Evolutionary conservation across 805 yeast species (phyloP).

Genomic region (Wickerhamomyces ciferrii): DNA sequence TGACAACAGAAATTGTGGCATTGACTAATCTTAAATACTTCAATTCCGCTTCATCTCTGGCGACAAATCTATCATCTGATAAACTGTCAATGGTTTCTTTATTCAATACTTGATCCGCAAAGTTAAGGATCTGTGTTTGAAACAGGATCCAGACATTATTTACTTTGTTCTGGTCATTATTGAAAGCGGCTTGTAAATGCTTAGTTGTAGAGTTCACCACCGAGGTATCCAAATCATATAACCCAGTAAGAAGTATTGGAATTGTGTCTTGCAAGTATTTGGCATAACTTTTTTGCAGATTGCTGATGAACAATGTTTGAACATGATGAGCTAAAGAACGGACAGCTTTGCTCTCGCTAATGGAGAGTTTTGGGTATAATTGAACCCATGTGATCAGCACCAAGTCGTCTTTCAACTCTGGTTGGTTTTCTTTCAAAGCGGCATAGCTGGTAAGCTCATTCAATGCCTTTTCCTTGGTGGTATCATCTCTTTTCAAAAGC

Average conservation of each 20-base stretch:
- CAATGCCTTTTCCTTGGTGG: constrained; percentile 81
- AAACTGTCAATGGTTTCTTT: constrained; percentile 58
- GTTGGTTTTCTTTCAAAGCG: constrained; percentile 11
- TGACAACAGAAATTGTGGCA: constrained; percentile 44
- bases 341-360: constrained; percentile 64
- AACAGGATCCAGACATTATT: constrained; percentile 59
- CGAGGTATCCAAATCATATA: constrained; percentile 61
- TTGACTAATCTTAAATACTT: constrained; percentile 58
- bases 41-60: constrained; percentile 57
- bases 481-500: constrained; percentile 69
- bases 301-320: constrained; percentile 48
- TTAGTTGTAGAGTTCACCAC: constrained; percentile 47
- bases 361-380: constrained; percentile 71
- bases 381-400: constrained; percentile 70
- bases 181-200: constrained; percentile 50
- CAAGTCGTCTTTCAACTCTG: constrained; percentile 42
- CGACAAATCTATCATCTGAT: constrained; percentile 69
- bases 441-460: constrained; percentile 41
- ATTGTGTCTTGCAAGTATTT: constrained; percentile 67
- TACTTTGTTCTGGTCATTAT: constrained; percentile 46
- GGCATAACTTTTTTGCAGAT: constrained; percentile 49
- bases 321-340: constrained; percentile 58
- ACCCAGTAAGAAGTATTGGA: constrained; percentile 70
- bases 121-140: constrained; percentile 47
- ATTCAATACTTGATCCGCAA: constrained; percentile 44